Evolutionary conservation across 208 protist genomes (phyloP).

Genomic region (Leishmania braziliensis): DNA sequence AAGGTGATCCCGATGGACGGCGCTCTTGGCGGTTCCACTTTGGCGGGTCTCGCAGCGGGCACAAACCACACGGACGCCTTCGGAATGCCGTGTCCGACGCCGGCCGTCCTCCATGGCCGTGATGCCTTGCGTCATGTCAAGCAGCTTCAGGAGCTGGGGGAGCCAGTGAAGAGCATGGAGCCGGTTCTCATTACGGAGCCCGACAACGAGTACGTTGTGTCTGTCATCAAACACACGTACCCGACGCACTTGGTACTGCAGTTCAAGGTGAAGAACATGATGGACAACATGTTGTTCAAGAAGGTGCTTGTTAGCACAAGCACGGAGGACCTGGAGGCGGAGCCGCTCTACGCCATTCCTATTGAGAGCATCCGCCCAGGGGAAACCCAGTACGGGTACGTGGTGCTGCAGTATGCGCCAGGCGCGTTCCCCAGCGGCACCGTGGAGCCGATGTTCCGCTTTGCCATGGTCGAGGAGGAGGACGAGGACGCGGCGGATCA

Average conservation of each 20-base stretch:
- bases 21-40: constrained; percentile 6
- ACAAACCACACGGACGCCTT: constrained; percentile 2
- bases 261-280: constrained; percentile 95
- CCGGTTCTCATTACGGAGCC: constrained; percentile 91
- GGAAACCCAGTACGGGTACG: constrained; percentile 69
- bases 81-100: neutral
- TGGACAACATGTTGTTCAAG: constrained; percentile 88
- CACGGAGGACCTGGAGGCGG: constrained; percentile 72
- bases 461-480: constrained; percentile 63
- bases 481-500: constrained; percentile 36
- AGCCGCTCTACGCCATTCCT: constrained; percentile 86
- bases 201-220: constrained; percentile 97
- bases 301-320: constrained; percentile 88
- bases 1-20: constrained; percentile 3
- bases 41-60: constrained; percentile 21
- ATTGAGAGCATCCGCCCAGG: constrained; percentile 59
- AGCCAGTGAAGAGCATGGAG: constrained; percentile 66
- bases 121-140: constrained; percentile 66
- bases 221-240: constrained; percentile 96
- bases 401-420: constrained; percentile 67
- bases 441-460: constrained; percentile 66
- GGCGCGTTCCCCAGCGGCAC: constrained; percentile 73
- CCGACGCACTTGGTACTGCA: constrained; percentile 93
- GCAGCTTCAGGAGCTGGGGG: constrained; percentile 76
- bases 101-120: constrained; percentile 62